These are phyloP conservation scores for Quercus dentata DNA, from an alignment of 306 rosid species.

Conservation along the genomic window DNA sequence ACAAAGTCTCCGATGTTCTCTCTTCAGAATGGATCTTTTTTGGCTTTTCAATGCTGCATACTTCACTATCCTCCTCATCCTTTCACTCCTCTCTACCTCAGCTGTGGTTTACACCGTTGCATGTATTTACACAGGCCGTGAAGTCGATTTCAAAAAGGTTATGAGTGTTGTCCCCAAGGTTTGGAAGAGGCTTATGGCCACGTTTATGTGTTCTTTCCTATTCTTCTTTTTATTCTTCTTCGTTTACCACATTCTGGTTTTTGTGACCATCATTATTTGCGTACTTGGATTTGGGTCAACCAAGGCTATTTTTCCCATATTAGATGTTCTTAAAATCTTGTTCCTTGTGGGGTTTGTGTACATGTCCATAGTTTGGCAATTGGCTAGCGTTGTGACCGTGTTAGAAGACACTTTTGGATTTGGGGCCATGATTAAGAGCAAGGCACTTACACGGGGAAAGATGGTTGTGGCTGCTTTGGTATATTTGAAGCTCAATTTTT, in stretches of 20 bases:
- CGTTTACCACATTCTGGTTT: slow-evolving; percentile 24
- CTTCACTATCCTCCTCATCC: slow-evolving; percentile 34
- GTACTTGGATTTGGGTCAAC: fast-evolving
- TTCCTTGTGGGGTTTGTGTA: slow-evolving; percentile 50
- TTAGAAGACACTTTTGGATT: slow-evolving; percentile 64
- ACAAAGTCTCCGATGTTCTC: slow-evolving; percentile 26
- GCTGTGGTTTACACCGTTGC: slow-evolving; percentile 79
- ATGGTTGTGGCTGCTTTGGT: slow-evolving; percentile 28
- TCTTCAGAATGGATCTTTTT: slow-evolving; percentile 36
- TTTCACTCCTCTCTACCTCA: slow-evolving; percentile 60
- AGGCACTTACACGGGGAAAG: slow-evolving; percentile 57
- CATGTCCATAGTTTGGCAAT: slow-evolving; percentile 59
- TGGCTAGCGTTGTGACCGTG: slow-evolving; percentile 65
- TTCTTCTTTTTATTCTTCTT: slow-evolving; percentile 17
- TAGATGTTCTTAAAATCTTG: background rate
- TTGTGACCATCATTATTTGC: background rate
- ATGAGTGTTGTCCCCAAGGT: slow-evolving; percentile 63
- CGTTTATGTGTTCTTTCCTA: slow-evolving; percentile 45
- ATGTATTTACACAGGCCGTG: slow-evolving; percentile 46
- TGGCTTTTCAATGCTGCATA: slow-evolving; percentile 42
- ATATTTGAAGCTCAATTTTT: slow-evolving; percentile 9
- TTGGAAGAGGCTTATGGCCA: slow-evolving; percentile 61
- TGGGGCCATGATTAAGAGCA: slow-evolving; percentile 69
- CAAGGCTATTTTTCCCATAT: fast-evolving
- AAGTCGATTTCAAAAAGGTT: slow-evolving; percentile 39